Base-by-base conservation (phyloP, 257 asterid species). In the Craterostigma plantagineum region DNA sequence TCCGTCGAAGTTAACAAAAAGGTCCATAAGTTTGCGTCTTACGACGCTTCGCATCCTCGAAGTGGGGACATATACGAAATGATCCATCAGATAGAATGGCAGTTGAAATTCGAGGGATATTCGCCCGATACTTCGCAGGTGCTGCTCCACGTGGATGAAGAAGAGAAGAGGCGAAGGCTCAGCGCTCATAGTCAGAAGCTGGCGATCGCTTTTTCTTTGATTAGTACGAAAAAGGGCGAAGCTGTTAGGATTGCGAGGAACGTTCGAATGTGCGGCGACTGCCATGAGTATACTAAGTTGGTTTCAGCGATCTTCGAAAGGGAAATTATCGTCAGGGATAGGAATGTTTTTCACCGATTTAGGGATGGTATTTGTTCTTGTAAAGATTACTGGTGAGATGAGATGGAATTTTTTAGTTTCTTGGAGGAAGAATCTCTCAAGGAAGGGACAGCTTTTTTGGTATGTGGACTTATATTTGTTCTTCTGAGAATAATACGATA, bases 51-150 rank as follows among this genome's bases (percentile, higher is more conserved):
- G 7, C 62, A 56, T 56, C 75, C 92, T 14, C 59, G 50, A 11
- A 53, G 61, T 38, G 45, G 48, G 0, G 68, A 56, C 18, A 71
- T 81, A 11, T 49, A 67, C 10, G 92, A 85, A 39, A 85, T 81
- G 94, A 61, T 85, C 44, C 79, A 66, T 59, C 92, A 85, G 35
- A 85, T 85, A 91, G 94, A 68, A 49, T 81, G 96, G 91, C 94
- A 86, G 65, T 46, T 86, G 64, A 77, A 51, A 58, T 86, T 81
- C 50, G 92, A 77, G 59, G 92, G 94, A 14, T 81, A 85, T 58
- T 39, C 39, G 12, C 73, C 92, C 0, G 93, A 85, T 35, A 75
- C 75, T 10, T 61, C 86, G 4, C 65, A 53, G 42, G 75, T 77
- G 8, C 51, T 63, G 73, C 38, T 68, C 14, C 70, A 70, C 35